These are phyloP conservation scores for Hygrophorus russula DNA, from an alignment of 768 basidiomycete species.

Conservation along the genomic window DNA sequence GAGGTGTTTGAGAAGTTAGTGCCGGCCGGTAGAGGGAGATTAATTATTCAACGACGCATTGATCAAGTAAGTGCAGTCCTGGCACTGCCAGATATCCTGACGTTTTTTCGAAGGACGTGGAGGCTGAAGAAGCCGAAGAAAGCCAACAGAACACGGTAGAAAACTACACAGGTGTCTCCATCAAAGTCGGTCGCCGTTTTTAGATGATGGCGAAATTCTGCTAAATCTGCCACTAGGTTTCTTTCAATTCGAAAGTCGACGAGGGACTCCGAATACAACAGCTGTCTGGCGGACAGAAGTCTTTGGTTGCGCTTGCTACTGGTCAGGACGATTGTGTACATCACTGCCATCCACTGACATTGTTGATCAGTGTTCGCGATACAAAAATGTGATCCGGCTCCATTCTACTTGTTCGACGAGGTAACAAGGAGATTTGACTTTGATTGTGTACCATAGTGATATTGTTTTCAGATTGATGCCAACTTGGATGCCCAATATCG, in stretches of 20 bases:
- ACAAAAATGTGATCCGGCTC: slow-evolving; percentile 98
- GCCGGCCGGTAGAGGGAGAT: slow-evolving; percentile 79
- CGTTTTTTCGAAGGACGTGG: slow-evolving; percentile 43
- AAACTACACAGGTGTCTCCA: slow-evolving; percentile 94
- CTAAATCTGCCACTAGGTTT: slow-evolving; percentile 44
- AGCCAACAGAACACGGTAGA: slow-evolving; percentile 71
- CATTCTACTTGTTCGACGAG: slow-evolving; percentile 99
- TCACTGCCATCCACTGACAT: slow-evolving; percentile 3
- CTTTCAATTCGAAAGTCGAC: slow-evolving; percentile 97
- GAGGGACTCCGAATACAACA: slow-evolving; percentile 96
- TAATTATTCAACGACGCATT: slow-evolving; percentile 88
- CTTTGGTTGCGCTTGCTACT: slow-evolving; percentile 88
- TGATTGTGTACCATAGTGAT: slow-evolving; percentile 1
- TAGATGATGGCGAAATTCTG: background rate
- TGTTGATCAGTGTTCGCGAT: slow-evolving; percentile 77
- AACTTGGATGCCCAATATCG: slow-evolving; percentile 97
- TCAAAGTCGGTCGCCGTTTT: slow-evolving; percentile 48
- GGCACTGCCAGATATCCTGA: background rate
- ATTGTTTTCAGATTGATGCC: slow-evolving; percentile 68
- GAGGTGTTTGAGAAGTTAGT: slow-evolving; percentile 96
- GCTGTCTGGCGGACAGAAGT: slow-evolving; percentile 95
- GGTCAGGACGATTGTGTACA: slow-evolving; percentile 30
- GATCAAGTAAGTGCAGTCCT: slow-evolving; percentile 48
- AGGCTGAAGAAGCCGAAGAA: slow-evolving; percentile 59
- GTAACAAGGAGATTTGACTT: slow-evolving; percentile 19